phyloP scores from a whole-genome alignment of 2,329 filamentous ascomycete species.

The Scolecobasidium constrictum region DNA sequence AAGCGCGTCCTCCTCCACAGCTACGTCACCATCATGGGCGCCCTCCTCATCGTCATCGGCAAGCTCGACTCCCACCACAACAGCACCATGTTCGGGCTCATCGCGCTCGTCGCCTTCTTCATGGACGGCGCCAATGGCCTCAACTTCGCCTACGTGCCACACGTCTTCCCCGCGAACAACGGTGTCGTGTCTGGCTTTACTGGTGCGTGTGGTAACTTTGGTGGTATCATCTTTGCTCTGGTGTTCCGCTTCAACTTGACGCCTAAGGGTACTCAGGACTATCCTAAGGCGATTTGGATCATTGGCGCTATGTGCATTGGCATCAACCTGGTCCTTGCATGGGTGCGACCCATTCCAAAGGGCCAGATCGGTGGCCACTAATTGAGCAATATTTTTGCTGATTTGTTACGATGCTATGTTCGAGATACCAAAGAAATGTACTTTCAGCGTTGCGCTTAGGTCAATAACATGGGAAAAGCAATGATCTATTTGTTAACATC shows the following conservation, averaged over 20 bases:
- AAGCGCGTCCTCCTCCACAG: constrained; percentile 54
- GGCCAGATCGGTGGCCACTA: constrained; percentile 37
- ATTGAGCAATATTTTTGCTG: background rate
- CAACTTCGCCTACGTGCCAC: constrained; percentile 77
- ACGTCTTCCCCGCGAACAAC: constrained; percentile 75
- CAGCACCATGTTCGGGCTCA: constrained; percentile 61
- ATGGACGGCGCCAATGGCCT: constrained; percentile 76
- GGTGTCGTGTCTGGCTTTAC: constrained; percentile 66
- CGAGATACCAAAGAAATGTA: background rate
- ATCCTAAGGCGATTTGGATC: constrained; percentile 66
- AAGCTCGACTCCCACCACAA: constrained; percentile 50
- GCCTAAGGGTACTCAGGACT: constrained; percentile 32
- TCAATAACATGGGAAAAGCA: too few species aligned
- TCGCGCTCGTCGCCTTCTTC: constrained; percentile 71
- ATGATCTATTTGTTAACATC: too few species aligned
- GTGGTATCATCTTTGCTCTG: constrained; percentile 72
- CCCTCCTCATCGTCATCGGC: constrained; percentile 52
- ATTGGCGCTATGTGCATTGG: constrained; percentile 66
- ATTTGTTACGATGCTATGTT: background rate
- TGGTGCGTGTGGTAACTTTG: constrained; percentile 72
- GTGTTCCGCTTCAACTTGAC: constrained; percentile 66
- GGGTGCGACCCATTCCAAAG: constrained; percentile 50
- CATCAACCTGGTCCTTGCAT: constrained; percentile 54
- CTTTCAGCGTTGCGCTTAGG: too few species aligned
- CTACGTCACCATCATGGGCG: constrained; percentile 45